Conservation (phyloP, 164 flowering plant genomes). For the Annona cherimola region DNA sequence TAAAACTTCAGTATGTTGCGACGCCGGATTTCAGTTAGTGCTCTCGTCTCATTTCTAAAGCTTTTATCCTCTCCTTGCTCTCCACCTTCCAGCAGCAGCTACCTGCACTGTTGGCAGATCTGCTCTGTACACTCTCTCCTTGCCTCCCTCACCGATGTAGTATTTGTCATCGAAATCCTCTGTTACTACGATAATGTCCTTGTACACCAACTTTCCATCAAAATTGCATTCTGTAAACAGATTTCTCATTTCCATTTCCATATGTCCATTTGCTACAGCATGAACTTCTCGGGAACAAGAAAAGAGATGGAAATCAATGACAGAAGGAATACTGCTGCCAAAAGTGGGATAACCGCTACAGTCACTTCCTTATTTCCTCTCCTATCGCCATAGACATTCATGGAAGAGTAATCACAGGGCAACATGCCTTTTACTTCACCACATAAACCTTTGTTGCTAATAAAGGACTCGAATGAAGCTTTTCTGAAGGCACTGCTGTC, state of each 20-base stretch:
- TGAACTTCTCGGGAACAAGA: not conserved
- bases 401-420: slow-evolving; percentile 22
- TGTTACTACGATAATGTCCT: slow-evolving; percentile 16
- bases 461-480: slow-evolving; percentile 7
- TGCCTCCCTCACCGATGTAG: slow-evolving; percentile 14
- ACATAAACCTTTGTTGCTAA: slow-evolving; percentile 32
- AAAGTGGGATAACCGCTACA: not conserved
- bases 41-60: not conserved
- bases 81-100: not conserved
- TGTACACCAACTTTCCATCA: slow-evolving; percentile 2
- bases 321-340: not conserved
- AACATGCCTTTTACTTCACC: slow-evolving; percentile 35
- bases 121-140: slow-evolving; percentile 18
- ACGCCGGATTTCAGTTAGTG: not conserved
- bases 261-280: not conserved
- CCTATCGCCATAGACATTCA: slow-evolving; percentile 4
- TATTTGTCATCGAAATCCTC: slow-evolving; percentile 11
- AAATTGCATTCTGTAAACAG: slow-evolving; percentile 14
- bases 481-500: slow-evolving; percentile 5
- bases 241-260: not conserved
- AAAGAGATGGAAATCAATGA: not conserved
- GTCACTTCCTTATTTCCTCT: slow-evolving; percentile 21
- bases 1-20: not conserved
- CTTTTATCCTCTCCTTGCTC: not conserved
- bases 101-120: slow-evolving; percentile 4